phyloP scores from a whole-genome alignment of 1,284 basidiomycete species.

The Malassezia cuniculi region DNA sequence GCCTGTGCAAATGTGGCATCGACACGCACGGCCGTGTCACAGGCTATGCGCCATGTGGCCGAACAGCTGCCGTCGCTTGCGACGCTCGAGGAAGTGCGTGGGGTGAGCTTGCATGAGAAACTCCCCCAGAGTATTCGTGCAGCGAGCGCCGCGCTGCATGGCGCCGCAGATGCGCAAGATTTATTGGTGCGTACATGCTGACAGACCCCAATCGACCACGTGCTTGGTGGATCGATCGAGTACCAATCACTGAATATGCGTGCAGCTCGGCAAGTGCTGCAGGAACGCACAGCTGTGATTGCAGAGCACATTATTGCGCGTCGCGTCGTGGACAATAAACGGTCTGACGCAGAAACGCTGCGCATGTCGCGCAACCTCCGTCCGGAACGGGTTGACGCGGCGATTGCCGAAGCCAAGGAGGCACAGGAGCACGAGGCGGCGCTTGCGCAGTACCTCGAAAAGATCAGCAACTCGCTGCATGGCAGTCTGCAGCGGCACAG shows the following conservation, averaged over 20 bases:
- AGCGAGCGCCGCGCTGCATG: too few relatives aligned
- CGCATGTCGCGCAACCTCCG: constrained; percentile 19
- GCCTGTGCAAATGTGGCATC: constrained; percentile 3
- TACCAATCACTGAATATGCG: constrained; percentile 36
- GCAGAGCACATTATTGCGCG: constrained; percentile 32
- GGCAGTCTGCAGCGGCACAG: constrained; percentile 29
- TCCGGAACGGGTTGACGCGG: constrained; percentile 28
- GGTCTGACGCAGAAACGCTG: constrained; percentile 27
- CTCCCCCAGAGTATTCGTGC: constrained; percentile 7
- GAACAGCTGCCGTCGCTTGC: constrained; percentile 9
- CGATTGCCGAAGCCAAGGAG: constrained; percentile 30
- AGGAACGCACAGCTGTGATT: constrained; percentile 35
- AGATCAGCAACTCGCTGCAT: constrained; percentile 22
- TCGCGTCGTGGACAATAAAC: constrained; percentile 24
- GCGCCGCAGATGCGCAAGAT: constrained; percentile 18
- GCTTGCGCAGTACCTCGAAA: constrained; percentile 20
- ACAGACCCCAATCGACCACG: constrained; percentile 4
- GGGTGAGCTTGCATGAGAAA: neutral
- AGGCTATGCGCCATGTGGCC: constrained; percentile 10
- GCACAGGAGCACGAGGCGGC: constrained; percentile 24
- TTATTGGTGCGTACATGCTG: constrained; percentile 4
- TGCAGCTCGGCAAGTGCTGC: constrained; percentile 31
- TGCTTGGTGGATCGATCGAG: constrained; percentile 25
- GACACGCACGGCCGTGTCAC: neutral
- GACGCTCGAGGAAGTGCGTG: constrained; percentile 8